Conservation (phyloP, 768 basidiomycete species). For the Pleurotus cornucopiae region DNA sequence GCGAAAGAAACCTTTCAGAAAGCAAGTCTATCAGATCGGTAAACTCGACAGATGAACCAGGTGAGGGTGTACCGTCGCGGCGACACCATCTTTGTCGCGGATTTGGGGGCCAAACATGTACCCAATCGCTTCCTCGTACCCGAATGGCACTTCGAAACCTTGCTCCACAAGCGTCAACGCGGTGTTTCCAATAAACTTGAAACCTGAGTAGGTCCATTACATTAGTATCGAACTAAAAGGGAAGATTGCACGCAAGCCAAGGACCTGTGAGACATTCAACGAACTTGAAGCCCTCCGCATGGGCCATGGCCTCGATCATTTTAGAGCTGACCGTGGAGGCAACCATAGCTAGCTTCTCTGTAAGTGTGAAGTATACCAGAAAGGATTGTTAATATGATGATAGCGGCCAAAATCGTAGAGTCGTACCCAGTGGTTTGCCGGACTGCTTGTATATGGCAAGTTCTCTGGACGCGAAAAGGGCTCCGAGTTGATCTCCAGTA, state of each 20-base stretch:
- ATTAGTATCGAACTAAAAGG: constrained; percentile 9
- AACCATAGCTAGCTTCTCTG: constrained; percentile 74
- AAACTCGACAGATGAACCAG: neutral
- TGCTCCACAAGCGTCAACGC: constrained; percentile 58
- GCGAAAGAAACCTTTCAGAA: constrained; percentile 57
- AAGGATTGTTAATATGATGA: no score
- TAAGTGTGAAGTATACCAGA: no score
- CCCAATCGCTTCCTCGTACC: constrained; percentile 91
- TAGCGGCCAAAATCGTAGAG: neutral
- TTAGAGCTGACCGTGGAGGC: constrained; percentile 90
- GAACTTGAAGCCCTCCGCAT: constrained; percentile 75
- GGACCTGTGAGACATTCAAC: constrained; percentile 81
- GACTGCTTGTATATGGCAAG: constrained; percentile 38
- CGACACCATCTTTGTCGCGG: constrained; percentile 85
- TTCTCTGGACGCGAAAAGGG: constrained; percentile 37
- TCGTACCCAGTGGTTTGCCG: constrained; percentile 25
- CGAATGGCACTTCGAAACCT: constrained; percentile 75
- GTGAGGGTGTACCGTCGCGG: constrained; percentile 55
- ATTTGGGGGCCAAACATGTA: constrained; percentile 82
- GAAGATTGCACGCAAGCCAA: constrained; percentile 9
- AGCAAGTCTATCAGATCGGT: neutral
- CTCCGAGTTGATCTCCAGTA: constrained; percentile 83
- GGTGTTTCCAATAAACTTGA: constrained; percentile 89
- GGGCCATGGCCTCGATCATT: constrained; percentile 79
- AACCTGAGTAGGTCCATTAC: constrained; percentile 42